Conservation (phyloP, 305 asterid species). For the Solanum hybrid region DNA sequence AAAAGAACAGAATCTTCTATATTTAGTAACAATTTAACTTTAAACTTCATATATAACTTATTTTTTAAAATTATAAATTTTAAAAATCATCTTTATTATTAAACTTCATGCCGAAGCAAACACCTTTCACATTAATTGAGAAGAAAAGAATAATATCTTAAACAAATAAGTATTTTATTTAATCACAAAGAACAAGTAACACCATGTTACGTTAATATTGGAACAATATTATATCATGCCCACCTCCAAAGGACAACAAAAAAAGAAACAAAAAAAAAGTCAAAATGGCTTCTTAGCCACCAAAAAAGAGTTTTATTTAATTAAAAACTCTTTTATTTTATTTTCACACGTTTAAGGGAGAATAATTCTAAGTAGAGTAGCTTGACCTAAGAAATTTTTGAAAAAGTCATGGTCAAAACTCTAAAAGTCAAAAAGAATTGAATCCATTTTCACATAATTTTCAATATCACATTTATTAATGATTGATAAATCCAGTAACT, state of each 20-base stretch:
- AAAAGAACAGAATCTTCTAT: background rate
- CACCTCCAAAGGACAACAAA: background rate
- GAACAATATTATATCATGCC: background rate
- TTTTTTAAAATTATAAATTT: too few relatives aligned
- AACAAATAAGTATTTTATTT: background rate
- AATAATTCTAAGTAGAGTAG: background rate
- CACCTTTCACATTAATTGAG: background rate
- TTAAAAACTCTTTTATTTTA: background rate
- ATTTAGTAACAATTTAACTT: background rate
- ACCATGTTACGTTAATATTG: background rate
- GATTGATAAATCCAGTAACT: background rate
- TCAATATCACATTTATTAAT: background rate
- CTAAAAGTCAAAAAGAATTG: background rate
- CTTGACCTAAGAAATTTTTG: background rate
- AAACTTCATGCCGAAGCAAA: background rate
- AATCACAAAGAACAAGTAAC: background rate
- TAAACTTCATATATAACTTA: background rate
- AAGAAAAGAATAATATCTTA: background rate
- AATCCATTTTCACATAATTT: background rate
- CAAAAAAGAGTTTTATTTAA: background rate
- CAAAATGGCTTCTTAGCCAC: background rate
- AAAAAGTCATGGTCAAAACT: background rate
- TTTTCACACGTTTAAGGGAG: background rate
- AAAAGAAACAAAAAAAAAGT: background rate
- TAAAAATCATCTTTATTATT: accelerated